A percentile compares a stretch with the other conserved stretches of the same genome.
phyloP scores from a whole-genome alignment of 176 grass and related monocot genomes.

The Aegilops sharonensis region DNA sequence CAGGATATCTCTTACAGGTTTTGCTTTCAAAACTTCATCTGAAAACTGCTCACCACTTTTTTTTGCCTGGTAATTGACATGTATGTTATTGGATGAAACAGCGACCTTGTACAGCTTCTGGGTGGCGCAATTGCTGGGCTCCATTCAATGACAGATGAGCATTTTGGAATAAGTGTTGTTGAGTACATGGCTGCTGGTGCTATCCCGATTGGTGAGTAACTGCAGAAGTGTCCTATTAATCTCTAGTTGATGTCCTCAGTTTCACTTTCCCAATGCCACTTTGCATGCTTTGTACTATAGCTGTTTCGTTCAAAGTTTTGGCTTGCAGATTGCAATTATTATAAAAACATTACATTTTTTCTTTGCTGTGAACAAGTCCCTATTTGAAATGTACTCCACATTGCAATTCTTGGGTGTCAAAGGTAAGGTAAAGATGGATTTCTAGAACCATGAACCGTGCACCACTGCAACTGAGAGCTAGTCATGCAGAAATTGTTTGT shows the following conservation, averaged over 20 bases:
- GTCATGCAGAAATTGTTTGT: not conserved
- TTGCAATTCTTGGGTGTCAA: not conserved
- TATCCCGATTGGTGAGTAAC: conserved; percentile 79
- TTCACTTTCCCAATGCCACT: not conserved
- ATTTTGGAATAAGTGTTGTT: conserved; percentile 94
- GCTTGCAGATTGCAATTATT: not conserved
- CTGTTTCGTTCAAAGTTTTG: not conserved
- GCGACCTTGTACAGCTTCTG: conserved; percentile 76
- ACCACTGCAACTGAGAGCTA: too few species aligned
- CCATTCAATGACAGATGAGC: conserved; percentile 95
- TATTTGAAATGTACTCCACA: not conserved
- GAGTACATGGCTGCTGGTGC: conserved; percentile 97
- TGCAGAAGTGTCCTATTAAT: not conserved
- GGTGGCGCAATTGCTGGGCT: conserved; percentile 76
- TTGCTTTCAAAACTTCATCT: not conserved
- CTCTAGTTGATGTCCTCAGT: not conserved
- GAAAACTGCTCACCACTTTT: not conserved
- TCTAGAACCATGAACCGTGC: not conserved
- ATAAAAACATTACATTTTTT: not conserved
- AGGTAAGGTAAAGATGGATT: not conserved
- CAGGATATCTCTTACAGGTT: conserved; percentile 74
- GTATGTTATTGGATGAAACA: conserved; percentile 31
- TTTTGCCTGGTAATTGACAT: not conserved
- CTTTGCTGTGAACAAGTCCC: not conserved
- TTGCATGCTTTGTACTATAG: not conserved